A percentile compares a stretch with the other conserved stretches of the same genome.
These are phyloP conservation scores for Coniochaeta hoffmannii DNA, from an alignment of 2,329 filamentous ascomycete species.

Conservation along the genomic window DNA sequence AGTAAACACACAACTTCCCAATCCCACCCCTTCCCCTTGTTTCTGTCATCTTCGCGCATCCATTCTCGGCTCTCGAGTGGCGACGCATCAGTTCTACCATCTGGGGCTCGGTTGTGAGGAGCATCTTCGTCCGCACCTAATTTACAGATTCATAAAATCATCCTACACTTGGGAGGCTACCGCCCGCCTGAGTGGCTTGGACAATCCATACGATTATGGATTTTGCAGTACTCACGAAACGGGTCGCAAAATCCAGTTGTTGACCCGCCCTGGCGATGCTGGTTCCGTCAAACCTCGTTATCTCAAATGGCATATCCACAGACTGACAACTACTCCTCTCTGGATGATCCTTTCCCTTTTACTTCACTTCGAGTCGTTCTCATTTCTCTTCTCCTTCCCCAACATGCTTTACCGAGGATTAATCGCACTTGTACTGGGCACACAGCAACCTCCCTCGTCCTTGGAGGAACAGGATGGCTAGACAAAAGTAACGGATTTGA, in stretches of 20 bases:
- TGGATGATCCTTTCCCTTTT: conserved; percentile 2
- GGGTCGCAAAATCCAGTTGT: neutral
- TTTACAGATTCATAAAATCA: conserved; percentile 29
- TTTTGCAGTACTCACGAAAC: conserved; percentile 25
- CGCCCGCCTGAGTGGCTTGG: conserved; percentile 28
- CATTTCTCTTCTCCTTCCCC: neutral
- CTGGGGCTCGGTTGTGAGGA: conserved; percentile 24
- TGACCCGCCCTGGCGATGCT: neutral
- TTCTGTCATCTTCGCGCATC: conserved; percentile 4
- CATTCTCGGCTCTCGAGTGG: conserved; percentile 18
- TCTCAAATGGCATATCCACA: conserved; percentile 3
- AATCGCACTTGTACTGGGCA: neutral
- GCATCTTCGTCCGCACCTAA: conserved; percentile 28
- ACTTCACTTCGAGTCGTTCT: neutral
- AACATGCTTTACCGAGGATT: neutral
- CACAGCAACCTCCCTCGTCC: neutral
- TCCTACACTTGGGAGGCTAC: conserved; percentile 31
- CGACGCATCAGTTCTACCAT: conserved; percentile 21
- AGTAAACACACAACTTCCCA: neutral
- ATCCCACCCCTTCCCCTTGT: conserved; percentile 4
- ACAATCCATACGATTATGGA: conserved; percentile 30
- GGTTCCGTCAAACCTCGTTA: neutral
- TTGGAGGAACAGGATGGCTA: conserved; percentile 2
- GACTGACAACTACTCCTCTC: neutral
- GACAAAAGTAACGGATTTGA: neutral